phyloP scores from a whole-genome alignment of 2,329 filamentous ascomycete species.

The Colletotrichum echinochloae region DNA sequence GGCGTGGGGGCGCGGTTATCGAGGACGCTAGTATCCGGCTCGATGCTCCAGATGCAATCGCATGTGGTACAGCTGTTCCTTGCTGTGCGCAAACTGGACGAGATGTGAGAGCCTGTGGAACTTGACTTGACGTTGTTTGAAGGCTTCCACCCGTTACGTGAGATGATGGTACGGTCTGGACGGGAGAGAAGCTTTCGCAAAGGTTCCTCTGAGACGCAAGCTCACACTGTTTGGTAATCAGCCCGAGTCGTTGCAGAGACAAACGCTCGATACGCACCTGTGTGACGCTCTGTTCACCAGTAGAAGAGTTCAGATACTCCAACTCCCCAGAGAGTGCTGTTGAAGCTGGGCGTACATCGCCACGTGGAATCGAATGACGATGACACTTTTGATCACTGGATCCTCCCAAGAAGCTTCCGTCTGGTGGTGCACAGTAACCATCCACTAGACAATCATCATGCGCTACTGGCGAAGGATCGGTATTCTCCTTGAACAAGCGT shows the following conservation, averaged over 20 bases:
- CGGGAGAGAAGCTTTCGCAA: background rate
- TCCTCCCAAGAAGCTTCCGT: background rate
- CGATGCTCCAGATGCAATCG: background rate
- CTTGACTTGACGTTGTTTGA: background rate
- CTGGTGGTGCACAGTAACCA: background rate
- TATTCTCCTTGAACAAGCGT: background rate
- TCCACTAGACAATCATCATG: background rate
- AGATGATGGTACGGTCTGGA: background rate
- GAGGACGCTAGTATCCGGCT: background rate
- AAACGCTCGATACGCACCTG: background rate
- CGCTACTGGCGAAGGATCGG: background rate
- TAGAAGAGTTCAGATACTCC: background rate
- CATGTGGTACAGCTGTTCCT: background rate
- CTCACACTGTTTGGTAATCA: constrained; percentile 18
- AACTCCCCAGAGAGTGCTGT: background rate
- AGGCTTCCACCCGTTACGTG: background rate
- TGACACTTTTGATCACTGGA: background rate
- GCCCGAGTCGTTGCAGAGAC: background rate
- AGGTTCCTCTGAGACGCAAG: background rate
- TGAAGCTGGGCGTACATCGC: background rate
- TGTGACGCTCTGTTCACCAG: background rate
- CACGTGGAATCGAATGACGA: background rate
- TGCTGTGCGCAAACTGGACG: background rate
- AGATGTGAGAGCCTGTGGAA: background rate
- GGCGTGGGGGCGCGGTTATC: background rate